Base-by-base conservation (phyloP, 2,329 filamentous ascomycete species). In the Colletotrichum sp. region DNA sequence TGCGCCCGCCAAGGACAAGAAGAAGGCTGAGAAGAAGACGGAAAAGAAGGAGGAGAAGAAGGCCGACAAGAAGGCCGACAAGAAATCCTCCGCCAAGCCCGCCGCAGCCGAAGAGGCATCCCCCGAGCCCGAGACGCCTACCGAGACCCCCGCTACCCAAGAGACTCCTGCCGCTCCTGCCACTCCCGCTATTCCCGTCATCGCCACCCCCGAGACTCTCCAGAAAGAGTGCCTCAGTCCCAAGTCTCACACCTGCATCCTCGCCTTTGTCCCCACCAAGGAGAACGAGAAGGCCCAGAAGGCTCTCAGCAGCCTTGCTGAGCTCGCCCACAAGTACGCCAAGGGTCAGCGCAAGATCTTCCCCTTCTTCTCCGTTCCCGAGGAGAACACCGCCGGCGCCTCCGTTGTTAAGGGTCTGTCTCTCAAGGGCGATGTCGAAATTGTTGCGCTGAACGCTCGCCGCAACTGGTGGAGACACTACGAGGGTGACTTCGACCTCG, bases 391-490 rank as follows among this genome's bases (percentile, higher is more conserved):
- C 28, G 79, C 82, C 48, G 78, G 80, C 5, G 69, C 75, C 32
- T 39, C 77, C 16, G 83, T 96, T 6, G 87, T 92, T 72, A 85
- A 89, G 55, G 87, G 89, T n/a, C 90, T 98, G 21, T 90, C 88
- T 1, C 88, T 98, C 26, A 83, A 85, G 1, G 86, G 87, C 2
- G 86, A 91, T 8, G 87, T 95, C 18, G 93, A 96, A 81, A 85
- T 99, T 60, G 88, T 99, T 71, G 96, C 96, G 18, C 84, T 98
- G 75, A 98, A 98, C 84, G 94, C 92, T 36, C 95, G 96, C 81
- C 92, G 96, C 70, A 90, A 91, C 57, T 99, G 97, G 97, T 98
- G 93, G 91, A 93, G 94, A 80, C 91, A 90, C 74, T 97, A 95
- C 83, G 86, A 91, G 64, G 92, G 90, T 4, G 86, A 90, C 59